These are phyloP conservation scores for Bruguiera hainesii DNA, from an alignment of 441 rosid genomes.

Conservation along the genomic window DNA sequence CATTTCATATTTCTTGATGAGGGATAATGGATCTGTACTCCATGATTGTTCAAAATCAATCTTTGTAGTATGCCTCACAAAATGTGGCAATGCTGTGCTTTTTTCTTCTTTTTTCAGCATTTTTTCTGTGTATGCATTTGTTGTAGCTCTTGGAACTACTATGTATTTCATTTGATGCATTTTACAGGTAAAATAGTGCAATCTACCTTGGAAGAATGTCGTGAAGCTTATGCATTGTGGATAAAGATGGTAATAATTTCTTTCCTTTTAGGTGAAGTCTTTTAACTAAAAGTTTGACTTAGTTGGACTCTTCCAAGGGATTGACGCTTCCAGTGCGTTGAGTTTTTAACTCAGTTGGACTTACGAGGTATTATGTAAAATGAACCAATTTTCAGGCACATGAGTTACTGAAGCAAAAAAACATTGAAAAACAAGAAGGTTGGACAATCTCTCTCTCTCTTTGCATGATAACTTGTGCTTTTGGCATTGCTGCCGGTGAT, in stretches of 20 bases:
- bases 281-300: conserved; percentile 15
- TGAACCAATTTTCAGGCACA: conserved; percentile 56
- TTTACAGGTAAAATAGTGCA: conserved; percentile 82
- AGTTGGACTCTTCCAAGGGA: background rate
- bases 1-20: too few species aligned
- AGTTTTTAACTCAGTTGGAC: background rate
- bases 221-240: conserved; percentile 84
- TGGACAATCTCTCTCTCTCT: background rate
- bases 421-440: conserved; percentile 65
- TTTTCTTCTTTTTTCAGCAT: too few species aligned
- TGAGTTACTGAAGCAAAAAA: conserved; percentile 65
- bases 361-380: background rate
- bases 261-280: background rate
- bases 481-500: background rate
- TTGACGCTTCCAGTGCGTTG: background rate
- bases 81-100: too few species aligned
- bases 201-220: conserved; percentile 88
- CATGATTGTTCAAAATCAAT: too few species aligned
- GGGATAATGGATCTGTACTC: too few species aligned
- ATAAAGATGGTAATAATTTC: conserved; percentile 52
- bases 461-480: conserved; percentile 2
- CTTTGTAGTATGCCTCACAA: too few species aligned
- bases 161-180: conserved; percentile 15
- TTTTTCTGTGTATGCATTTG: background rate
- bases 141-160: background rate